Evolutionary conservation across 2,329 filamentous ascomycete genomes (phyloP).

Genomic region (Akanthomyces uredinophilus): DNA sequence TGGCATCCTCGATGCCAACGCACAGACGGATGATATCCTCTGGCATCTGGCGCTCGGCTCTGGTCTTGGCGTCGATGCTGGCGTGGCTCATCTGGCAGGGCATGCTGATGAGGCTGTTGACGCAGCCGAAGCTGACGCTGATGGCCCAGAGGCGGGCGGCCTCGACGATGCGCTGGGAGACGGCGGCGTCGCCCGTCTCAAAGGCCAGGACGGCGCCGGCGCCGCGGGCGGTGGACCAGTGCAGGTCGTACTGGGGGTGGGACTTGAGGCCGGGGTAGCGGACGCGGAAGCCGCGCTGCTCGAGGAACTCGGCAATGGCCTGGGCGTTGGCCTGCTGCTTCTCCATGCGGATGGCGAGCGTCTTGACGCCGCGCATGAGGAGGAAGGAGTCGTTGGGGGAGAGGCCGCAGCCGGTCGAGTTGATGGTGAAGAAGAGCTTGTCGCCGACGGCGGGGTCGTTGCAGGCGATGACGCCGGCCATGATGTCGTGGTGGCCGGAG

Average conservation of each 20-base stretch:
- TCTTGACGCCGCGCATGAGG: constrained; percentile 93
- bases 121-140: constrained; percentile 94
- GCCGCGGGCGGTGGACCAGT: constrained; percentile 92
- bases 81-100: constrained; percentile 99
- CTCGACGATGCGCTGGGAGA: constrained; percentile 92
- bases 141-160: constrained; percentile 89
- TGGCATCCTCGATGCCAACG: constrained; percentile 89
- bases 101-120: constrained; percentile 99
- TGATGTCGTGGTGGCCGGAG: constrained; percentile 96
- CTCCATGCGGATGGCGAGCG: constrained; percentile 95
- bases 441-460: constrained; percentile 80
- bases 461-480: constrained; percentile 93
- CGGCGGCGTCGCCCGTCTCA: constrained; percentile 78
- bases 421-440: constrained; percentile 94
- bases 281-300: constrained; percentile 86
- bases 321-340: constrained; percentile 94
- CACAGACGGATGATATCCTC: constrained; percentile 95
- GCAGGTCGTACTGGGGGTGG: constrained; percentile 92
- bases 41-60: constrained; percentile 83
- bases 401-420: constrained; percentile 88
- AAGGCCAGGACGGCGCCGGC: constrained; percentile 93
- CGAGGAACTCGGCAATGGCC: constrained; percentile 85
- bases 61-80: constrained; percentile 92
- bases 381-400: constrained; percentile 95
- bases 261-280: constrained; percentile 91